Percentiles rank a stretch among this genome's conserved stretches.
Evolutionary conservation across 768 basidiomycete genomes (phyloP).

Genomic region (Tulasnella sp.): DNA sequence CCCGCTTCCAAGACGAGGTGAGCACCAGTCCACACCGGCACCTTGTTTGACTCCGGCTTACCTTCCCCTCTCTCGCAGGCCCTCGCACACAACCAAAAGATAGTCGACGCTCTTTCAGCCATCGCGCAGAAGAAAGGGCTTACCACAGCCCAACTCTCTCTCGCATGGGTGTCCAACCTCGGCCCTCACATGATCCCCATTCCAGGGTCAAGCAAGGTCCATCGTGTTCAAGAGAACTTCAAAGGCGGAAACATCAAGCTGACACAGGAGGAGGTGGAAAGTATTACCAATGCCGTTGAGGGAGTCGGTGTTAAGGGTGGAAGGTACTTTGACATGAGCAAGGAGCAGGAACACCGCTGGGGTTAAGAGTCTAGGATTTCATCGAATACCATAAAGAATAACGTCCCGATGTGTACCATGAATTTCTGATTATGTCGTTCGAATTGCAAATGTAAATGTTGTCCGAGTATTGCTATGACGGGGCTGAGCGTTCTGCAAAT

Average conservation of each 20-base stretch:
- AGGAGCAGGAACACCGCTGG: background rate
- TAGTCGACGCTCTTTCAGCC: constrained; percentile 24
- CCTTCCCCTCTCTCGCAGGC: constrained; percentile 23
- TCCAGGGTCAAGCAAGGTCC: too few relatives aligned
- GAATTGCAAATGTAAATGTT: too few relatives aligned
- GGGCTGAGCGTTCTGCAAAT: too few relatives aligned
- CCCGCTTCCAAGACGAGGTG: constrained; percentile 35
- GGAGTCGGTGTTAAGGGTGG: background rate
- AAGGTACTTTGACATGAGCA: background rate
- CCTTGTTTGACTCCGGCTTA: constrained; percentile 13
- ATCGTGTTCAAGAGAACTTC: too few relatives aligned
- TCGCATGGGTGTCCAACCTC: constrained; percentile 33
- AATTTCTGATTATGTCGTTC: too few relatives aligned
- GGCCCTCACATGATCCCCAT: constrained; percentile 35
- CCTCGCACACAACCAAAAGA: constrained; percentile 28
- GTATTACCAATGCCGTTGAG: background rate
- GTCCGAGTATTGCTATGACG: too few relatives aligned
- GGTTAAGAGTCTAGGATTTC: too few relatives aligned
- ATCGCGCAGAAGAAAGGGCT: constrained; percentile 34
- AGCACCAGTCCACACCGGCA: constrained; percentile 15
- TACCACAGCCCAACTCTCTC: constrained; percentile 30
- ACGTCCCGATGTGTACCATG: too few relatives aligned
- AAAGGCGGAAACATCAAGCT: background rate
- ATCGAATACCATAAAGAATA: too few relatives aligned
- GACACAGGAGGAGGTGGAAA: background rate